Conservation (phyloP, 106 monocot genomes). For the Vanilla planifolia region DNA sequence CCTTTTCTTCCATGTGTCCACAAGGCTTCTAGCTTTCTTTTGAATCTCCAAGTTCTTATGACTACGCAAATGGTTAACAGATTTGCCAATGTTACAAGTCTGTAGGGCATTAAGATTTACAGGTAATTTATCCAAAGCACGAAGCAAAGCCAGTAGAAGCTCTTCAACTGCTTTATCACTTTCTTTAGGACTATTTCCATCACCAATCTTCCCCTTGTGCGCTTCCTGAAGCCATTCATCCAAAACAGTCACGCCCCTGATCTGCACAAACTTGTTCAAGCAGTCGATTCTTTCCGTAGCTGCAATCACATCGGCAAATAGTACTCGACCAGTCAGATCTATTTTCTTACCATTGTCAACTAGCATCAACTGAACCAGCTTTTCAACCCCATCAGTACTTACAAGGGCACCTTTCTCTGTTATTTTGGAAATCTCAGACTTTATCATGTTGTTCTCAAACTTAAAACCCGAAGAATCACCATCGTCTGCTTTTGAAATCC, state of each 20-base stretch:
- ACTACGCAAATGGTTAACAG: conserved; percentile 77
- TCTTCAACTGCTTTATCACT: conserved; percentile 72
- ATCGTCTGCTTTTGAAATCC: conserved; percentile 33
- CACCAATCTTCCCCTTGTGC: conserved; percentile 71
- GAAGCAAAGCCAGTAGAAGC: conserved; percentile 65
- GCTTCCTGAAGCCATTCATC: conserved; percentile 94
- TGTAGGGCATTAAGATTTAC: conserved; percentile 81
- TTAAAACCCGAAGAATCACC: conserved; percentile 22
- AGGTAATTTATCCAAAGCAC: conserved; percentile 84
- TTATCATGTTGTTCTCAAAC: conserved; percentile 29
- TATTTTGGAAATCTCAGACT: conserved; percentile 61
- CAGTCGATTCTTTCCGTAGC: conserved; percentile 54
- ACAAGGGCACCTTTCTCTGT: conserved; percentile 47
- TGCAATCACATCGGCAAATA: conserved; percentile 67
- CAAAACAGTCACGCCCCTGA: conserved; percentile 58
- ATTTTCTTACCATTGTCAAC: conserved; percentile 46
- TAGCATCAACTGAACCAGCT: conserved; percentile 52
- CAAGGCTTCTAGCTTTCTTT: conserved; percentile 79
- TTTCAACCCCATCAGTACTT: conserved; percentile 53
- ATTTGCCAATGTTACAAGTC: conserved; percentile 79
- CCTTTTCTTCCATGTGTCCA: conserved; percentile 94
- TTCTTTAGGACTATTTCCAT: conserved; percentile 60
- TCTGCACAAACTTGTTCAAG: conserved; percentile 65
- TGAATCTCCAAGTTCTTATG: conserved; percentile 86
- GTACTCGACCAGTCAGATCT: conserved; percentile 43